Evolutionary conservation across 176 grass and related monocot species (phyloP), one percentile per base, ranked within the genome.

Genomic region (Eremochloa ophiuroides): DNA sequence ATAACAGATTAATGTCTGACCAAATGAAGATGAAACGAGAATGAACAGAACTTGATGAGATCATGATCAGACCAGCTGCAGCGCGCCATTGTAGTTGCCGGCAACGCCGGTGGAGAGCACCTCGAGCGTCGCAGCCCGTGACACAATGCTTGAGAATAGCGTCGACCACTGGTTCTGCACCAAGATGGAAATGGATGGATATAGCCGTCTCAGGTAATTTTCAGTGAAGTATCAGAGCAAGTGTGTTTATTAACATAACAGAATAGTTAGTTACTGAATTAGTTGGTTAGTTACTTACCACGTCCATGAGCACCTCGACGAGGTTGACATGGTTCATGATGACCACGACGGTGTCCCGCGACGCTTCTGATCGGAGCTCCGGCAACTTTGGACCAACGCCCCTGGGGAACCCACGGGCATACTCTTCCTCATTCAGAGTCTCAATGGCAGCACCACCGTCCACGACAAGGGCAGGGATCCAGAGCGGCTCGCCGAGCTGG

Each of bases 31-130:
- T 15, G 59, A 14, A 38, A 58, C 18, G 13, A n/a, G n/a, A n/a
- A n/a, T n/a, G n/a, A 37, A 46, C 17, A 5, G 4, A 25, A 10
- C 10, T 15, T 14, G 1, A 13, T 37, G 16, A 23, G 15, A 55
- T 87, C n/a, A 26, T n/a, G n/a, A n/a, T n/a, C n/a, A n/a, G n/a
- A 93, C 91, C 80, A 97, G 85, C 89, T 93, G 95, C 69, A 94
- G 80, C 9, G 92, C 92, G 68, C 94, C 92, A 41, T 97, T 88
- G 85, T 91, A 88, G 76, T 90, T 97, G 31, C 95, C 92, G 43
- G 92, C 95, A 23, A 94, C 85, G 74, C 92, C 94, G 0, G 92
- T 94, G 48, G 92, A 94, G 33, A 92, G 90, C 30, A 94, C 95
- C 56, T 97, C 81, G 6, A 94, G 67, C 0, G 92, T 94, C 3